These are phyloP conservation scores for Vigna nakashimae DNA, from an alignment of 306 rosid genomes.

Conservation along the genomic window DNA sequence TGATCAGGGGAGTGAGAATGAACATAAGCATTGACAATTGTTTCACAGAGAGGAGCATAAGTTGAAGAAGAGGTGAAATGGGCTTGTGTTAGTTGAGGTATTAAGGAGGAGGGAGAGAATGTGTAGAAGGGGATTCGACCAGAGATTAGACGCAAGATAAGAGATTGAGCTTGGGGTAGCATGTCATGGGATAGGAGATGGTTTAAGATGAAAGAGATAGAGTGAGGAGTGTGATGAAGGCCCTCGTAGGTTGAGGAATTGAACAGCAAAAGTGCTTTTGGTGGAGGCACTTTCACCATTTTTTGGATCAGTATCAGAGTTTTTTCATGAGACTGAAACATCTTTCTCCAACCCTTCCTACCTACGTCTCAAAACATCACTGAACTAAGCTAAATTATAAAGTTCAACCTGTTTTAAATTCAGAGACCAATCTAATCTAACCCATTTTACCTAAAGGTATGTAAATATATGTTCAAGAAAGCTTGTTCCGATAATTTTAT, in stretches of 20 bases:
- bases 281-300: constrained; percentile 70
- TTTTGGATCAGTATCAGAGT: constrained; percentile 61
- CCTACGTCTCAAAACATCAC: background rate
- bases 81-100: constrained; percentile 54
- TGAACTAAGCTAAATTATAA: too few relatives aligned
- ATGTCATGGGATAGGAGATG: constrained; percentile 55
- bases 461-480: too few relatives aligned
- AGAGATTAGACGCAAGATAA: constrained; percentile 61
- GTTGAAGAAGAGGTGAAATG: constrained; percentile 34
- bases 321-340: constrained; percentile 48
- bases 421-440: too few relatives aligned
- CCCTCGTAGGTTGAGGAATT: constrained; percentile 48
- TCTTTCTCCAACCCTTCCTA: constrained; percentile 4
- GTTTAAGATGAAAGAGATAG: constrained; percentile 58
- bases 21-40: constrained; percentile 62
- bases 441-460: too few relatives aligned
- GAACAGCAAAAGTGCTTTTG: constrained; percentile 61
- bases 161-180: constrained; percentile 58
- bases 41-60: constrained; percentile 47
- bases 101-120: constrained; percentile 57
- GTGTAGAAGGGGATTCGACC: constrained; percentile 49
- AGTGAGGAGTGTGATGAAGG: constrained; percentile 56
- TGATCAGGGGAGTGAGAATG: constrained; percentile 58
- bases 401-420: too few relatives aligned
- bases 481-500: too few relatives aligned